Evolutionary conservation across 2,329 filamentous ascomycete species (phyloP).

Genomic region (Ascochyta rabiei): DNA sequence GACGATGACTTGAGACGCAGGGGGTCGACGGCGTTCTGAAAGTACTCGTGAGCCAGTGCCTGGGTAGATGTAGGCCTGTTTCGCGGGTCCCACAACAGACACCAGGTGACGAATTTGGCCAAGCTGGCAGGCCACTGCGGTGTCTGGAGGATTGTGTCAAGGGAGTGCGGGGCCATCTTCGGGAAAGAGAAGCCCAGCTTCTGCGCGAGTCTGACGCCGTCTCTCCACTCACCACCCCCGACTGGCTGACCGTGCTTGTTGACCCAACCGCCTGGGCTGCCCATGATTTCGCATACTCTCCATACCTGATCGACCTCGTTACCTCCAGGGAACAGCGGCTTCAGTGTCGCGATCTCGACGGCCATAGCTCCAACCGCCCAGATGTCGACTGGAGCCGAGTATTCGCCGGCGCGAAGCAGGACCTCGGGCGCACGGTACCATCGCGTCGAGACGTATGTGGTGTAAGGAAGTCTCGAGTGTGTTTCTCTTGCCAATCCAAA

Average conservation of each 20-base stretch:
- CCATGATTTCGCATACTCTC: slow-evolving; percentile 99
- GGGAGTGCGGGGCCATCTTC: slow-evolving; percentile 96
- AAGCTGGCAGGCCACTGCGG: slow-evolving; percentile 91
- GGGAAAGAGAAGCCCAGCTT: slow-evolving; percentile 99
- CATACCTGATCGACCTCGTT: slow-evolving; percentile 99
- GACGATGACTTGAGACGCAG: slow-evolving; percentile 89
- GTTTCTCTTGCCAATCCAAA: slow-evolving; percentile 98
- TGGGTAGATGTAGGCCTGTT: slow-evolving; percentile 88
- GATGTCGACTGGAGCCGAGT: slow-evolving; percentile 96
- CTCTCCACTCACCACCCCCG: slow-evolving; percentile 96
- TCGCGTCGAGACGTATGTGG: slow-evolving; percentile 95
- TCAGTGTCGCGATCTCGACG: slow-evolving; percentile 94
- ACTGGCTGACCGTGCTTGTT: slow-evolving; percentile 86
- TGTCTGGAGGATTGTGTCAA: slow-evolving; percentile 89
- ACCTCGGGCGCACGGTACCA: slow-evolving; percentile 97
- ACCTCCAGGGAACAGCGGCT: slow-evolving; percentile 94
- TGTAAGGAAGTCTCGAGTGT: slow-evolving; percentile 94
- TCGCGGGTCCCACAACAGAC: slow-evolving; percentile 98
- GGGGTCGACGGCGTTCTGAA: slow-evolving; percentile 88
- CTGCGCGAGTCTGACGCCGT: slow-evolving; percentile 87
- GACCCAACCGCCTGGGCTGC: slow-evolving; percentile 97
- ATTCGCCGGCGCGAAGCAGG: slow-evolving; percentile 89
- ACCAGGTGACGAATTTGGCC: slow-evolving; percentile 96
- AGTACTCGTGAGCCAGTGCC: slow-evolving; percentile 95
- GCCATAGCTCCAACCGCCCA: slow-evolving; percentile 99